Evolutionary conservation across 176 grass and related monocot genomes (phyloP), one percentile per base, ranked within the genome.

Genomic region (Olyra latifolia): DNA sequence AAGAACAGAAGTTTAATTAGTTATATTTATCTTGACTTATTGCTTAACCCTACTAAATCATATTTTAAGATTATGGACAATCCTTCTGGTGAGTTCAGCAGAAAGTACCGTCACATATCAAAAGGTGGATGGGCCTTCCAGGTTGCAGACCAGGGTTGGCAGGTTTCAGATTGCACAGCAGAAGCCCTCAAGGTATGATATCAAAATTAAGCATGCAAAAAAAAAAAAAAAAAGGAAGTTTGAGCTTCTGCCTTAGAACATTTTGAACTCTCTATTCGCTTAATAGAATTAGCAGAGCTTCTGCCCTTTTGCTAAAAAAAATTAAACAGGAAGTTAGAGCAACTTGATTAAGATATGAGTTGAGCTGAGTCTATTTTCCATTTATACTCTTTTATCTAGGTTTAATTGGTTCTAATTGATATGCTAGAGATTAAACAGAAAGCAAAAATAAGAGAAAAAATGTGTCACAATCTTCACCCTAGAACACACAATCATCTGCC

Each of bases 141-240:
- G 77, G 86, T 85, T 43, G 87, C 82, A 54, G 90, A 92, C 72
- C 87, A 96, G 48, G 87, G 87, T 19, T 96, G 90, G 93, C 69
- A 89, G 19, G 90, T 92, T 77, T 92, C 90, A 62, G 93, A 96
- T 23, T 92, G 90, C 82, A 92, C 93, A 85, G 93, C 90, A 86
- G 90, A 96, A 83, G 93, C 90, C 63, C 82, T 96, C 52, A 86
- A 90, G 93, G 93, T 96, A 25, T 15, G 54, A 56, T 77, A 72
- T 38, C 15, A 25, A 81, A 81, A 55, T 46, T 72, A 49, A 63
- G 2, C 9, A 62, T 67, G 70, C 9, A 69, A 77, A 30, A 25
- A 10, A 35, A 71, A 22, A 71, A 22, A 35, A 3, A 4, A 35
- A 35, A 2, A 35, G 32, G 32, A 35, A 35, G 32, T 35, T 35